phyloP scores from a whole-genome alignment of 2,329 filamentous ascomycete species.

The Nemania sp. region DNA sequence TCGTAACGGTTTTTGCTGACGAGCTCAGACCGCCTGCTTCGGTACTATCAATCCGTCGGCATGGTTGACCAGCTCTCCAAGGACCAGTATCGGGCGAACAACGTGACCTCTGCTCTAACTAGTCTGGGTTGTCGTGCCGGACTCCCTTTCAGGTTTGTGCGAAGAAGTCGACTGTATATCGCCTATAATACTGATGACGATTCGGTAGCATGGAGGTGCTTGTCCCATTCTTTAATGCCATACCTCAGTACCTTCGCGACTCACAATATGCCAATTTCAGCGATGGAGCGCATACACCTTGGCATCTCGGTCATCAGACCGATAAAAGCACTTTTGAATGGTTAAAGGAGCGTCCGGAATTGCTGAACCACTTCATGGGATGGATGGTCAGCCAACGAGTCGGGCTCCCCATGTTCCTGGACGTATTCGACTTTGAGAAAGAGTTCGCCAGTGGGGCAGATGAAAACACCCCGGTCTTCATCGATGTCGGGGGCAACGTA shows the following conservation, averaged over 20 bases:
- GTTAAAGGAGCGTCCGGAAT: slow-evolving; percentile 23
- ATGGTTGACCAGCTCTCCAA: slow-evolving; percentile 27
- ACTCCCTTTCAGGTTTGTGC: slow-evolving; percentile 26
- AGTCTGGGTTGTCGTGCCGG: slow-evolving; percentile 18
- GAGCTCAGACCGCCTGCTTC: slow-evolving; percentile 27
- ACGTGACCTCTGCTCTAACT: slow-evolving; percentile 27
- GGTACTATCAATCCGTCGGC: slow-evolving; percentile 32
- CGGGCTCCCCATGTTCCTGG: slow-evolving; percentile 24
- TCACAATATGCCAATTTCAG: slow-evolving; percentile 21
- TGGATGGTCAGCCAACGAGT: slow-evolving; percentile 30
- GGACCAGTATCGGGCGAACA: slow-evolving; percentile 27
- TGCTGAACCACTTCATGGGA: slow-evolving; percentile 20
- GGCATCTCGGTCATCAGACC: slow-evolving; percentile 22
- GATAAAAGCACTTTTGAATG: slow-evolving; percentile 15
- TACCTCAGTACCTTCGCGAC: slow-evolving; percentile 28
- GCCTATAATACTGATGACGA: background rate
- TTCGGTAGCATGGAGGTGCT: no score
- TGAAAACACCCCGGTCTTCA: slow-evolving; percentile 25
- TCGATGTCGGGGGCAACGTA: slow-evolving; percentile 31
- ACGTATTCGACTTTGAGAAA: slow-evolving; percentile 23
- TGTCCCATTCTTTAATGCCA: no score
- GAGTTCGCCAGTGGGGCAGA: slow-evolving; percentile 21
- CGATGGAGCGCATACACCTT: slow-evolving; percentile 16
- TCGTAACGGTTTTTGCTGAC: background rate
- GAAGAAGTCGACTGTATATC: no score